A percentile compares a stretch with the other conserved stretches of the same genome.
Conservation (phyloP, 352 stramenopile species). For the Pythium oligandrum region DNA sequence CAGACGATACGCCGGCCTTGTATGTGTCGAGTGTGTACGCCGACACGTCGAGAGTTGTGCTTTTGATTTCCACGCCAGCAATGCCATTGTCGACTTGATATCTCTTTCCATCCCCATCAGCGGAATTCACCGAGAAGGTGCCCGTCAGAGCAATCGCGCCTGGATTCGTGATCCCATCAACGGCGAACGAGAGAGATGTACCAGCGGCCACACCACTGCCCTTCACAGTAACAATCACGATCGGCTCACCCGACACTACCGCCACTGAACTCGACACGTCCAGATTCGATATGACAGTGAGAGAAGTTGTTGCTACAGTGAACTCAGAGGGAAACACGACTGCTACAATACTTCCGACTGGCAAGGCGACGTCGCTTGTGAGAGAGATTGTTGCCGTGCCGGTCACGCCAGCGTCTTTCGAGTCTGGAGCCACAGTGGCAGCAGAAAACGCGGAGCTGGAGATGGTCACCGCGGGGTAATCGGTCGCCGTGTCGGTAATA, state of each 20-base stretch:
- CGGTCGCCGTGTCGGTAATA: slow-evolving; percentile 9
- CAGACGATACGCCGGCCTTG: slow-evolving; percentile 21
- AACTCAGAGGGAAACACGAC: slow-evolving; percentile 38
- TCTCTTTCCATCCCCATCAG: slow-evolving; percentile 21
- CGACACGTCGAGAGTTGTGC: slow-evolving; percentile 9
- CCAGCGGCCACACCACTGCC: slow-evolving; percentile 20
- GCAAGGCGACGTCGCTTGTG: slow-evolving; percentile 29
- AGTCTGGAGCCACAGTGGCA: slow-evolving; percentile 9
- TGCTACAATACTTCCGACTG: slow-evolving; percentile 26
- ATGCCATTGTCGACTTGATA: slow-evolving; percentile 26
- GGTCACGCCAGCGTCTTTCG: slow-evolving; percentile 21
- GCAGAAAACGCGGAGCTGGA: slow-evolving; percentile 7
- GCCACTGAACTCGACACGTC: slow-evolving; percentile 20
- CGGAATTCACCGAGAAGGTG: slow-evolving; percentile 31
- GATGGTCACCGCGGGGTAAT: slow-evolving; percentile 13
- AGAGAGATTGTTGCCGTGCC: slow-evolving; percentile 28
- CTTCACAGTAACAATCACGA: slow-evolving; percentile 25
- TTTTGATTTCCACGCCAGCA: slow-evolving; percentile 20
- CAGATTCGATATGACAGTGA: slow-evolving; percentile 23
- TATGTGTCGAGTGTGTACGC: slow-evolving; percentile 1
- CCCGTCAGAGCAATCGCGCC: slow-evolving; percentile 29
- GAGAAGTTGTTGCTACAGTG: slow-evolving; percentile 15
- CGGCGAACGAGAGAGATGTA: slow-evolving; percentile 29
- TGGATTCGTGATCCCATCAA: slow-evolving; percentile 49
- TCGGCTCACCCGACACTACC: slow-evolving; percentile 5